phyloP scores from a whole-genome alignment of 2,329 filamentous ascomycete genomes.

The Westerdykella aurantiaca region DNA sequence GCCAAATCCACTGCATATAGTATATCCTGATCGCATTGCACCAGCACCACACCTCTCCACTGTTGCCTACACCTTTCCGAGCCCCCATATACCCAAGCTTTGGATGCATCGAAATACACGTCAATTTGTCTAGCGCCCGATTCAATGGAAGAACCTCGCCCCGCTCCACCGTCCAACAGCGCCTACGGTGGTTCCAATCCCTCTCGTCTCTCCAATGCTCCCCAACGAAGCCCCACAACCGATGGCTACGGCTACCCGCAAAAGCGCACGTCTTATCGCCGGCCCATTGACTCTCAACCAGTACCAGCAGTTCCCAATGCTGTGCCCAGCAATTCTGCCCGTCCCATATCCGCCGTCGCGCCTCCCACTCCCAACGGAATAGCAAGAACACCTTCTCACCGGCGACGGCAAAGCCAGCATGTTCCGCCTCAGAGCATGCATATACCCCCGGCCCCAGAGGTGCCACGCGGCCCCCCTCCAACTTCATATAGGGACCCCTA shows the following conservation, averaged over 20 bases:
- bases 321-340: slow-evolving; percentile 27
- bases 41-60: too few relatives aligned
- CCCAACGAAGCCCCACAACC: slow-evolving; percentile 18
- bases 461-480: slow-evolving; percentile 53
- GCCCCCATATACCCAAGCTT: too few relatives aligned
- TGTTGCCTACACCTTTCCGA: not conserved
- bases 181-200: slow-evolving; percentile 22
- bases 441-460: slow-evolving; percentile 52
- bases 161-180: slow-evolving; percentile 10
- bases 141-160: not conserved
- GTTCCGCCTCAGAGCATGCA: slow-evolving; percentile 13
- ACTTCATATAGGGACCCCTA: slow-evolving; percentile 34
- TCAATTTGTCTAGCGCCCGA: not conserved
- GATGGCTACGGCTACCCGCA: slow-evolving; percentile 27
- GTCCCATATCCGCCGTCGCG: slow-evolving; percentile 13
- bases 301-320: slow-evolving; percentile 11
- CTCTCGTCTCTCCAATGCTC: slow-evolving; percentile 16
- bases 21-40: not conserved
- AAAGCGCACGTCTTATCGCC: slow-evolving; percentile 30
- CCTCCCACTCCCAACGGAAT: slow-evolving; percentile 14
- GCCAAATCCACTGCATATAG: slow-evolving; percentile 1
- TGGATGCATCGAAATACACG: too few relatives aligned
- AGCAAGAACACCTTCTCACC: slow-evolving; percentile 21
- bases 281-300: slow-evolving; percentile 27
- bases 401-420: slow-evolving; percentile 27